Base-by-base conservation (phyloP, 2,329 filamentous ascomycete genomes). In the Dothidotthia symphoricarpi region DNA sequence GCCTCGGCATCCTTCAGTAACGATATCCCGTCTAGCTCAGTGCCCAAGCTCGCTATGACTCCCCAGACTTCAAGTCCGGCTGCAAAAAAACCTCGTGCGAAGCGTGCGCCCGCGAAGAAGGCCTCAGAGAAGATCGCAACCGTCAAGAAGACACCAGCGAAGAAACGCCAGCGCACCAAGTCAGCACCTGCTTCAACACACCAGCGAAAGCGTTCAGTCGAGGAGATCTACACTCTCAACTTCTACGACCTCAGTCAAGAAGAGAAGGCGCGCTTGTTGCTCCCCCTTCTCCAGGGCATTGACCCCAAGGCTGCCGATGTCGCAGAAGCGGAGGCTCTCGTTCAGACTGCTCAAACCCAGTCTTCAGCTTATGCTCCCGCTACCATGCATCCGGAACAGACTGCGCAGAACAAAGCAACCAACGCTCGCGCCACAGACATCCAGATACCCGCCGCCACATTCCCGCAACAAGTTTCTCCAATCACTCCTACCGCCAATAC, bases 261-360 rank as follows among this genome's bases (percentile, higher is more conserved):
- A 7, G 57, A 59, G 32, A 53, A 55, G 32, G 28, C 34, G 2
- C 43, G 47, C 3, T 15, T 61, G 6, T 31, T 59, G 3, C 36
- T 53, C 0, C 53, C 49, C 4, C 33, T 59, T 5, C 38, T 57
- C 6, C 39, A 49, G 5, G 49, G 49, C 9, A 31, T 49, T 6
- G 40, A 59, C 12, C 56, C 55, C 1, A 32, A 14, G 2, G 17
- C n/a, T 11, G 49, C 43, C 4, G 45, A 45, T 9, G 19, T 22
- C 9, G 19, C 7, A 14, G 6, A 36, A 31, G 22, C 29, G 24
- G 19, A 27, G 13, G 9, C 19, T 6, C 14, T 16, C 15, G 19
- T 14, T 14, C 15, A 22, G 14, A 15, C 15, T 15, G 4, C 8
- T 28, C 3, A 15, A 30, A 24, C 2, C 19, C 10, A 24, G 9